These are phyloP conservation scores for Cystofilobasidium macerans DNA, from an alignment of 768 basidiomycete species.

Conservation along the genomic window DNA sequence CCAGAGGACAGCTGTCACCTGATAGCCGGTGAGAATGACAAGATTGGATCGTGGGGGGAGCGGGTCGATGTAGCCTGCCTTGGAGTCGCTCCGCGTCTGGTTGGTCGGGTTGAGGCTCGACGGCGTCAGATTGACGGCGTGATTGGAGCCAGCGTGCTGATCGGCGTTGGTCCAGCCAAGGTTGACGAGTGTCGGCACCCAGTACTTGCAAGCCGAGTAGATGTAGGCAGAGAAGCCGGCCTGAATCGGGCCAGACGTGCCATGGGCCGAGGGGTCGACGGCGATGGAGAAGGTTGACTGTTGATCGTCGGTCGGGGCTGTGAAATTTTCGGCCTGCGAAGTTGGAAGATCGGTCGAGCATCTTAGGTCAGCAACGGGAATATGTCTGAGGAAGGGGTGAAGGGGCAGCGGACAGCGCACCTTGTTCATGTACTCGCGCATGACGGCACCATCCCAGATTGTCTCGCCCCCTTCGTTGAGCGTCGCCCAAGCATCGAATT, in stretches of 20 bases:
- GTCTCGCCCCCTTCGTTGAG: constrained; percentile 34
- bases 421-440: constrained; percentile 36
- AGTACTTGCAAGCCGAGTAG: constrained; percentile 47
- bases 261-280: constrained; percentile 45
- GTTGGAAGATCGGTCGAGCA: neutral
- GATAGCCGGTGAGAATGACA: constrained; percentile 51
- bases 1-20: constrained; percentile 47
- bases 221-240: constrained; percentile 41
- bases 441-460: constrained; percentile 34
- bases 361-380: neutral
- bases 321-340: constrained; percentile 46
- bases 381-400: constrained; percentile 29
- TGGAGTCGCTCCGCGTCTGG: constrained; percentile 56
- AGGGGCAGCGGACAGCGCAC: constrained; percentile 42
- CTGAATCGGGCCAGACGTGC: constrained; percentile 47
- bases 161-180: constrained; percentile 14
- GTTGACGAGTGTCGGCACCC: constrained; percentile 37
- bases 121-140: constrained; percentile 44
- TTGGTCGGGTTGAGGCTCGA: constrained; percentile 54
- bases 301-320: constrained; percentile 44
- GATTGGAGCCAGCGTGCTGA: constrained; percentile 13
- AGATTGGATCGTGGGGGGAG: constrained; percentile 55
- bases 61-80: constrained; percentile 55
- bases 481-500: constrained; percentile 43
- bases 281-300: constrained; percentile 43